Evolutionary conservation across 169 alveolate genomes (phyloP), one percentile per base, ranked within the genome.

Genomic region (Cryptosporidium viatorum): DNA sequence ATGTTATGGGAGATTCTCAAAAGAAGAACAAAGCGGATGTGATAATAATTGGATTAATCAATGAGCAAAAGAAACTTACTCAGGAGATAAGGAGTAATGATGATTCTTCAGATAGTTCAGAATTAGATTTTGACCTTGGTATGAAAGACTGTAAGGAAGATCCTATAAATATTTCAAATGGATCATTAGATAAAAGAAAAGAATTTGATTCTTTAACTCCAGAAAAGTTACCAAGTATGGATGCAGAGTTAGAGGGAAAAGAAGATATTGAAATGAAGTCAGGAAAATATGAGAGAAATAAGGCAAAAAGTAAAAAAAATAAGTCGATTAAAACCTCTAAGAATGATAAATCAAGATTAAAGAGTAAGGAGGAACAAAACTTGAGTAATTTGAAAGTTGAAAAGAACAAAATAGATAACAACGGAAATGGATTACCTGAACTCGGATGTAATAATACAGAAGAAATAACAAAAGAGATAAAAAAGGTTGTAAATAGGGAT

Each of bases 1-100:
- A 71, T 12, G 29, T n/a, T 26, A 29, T 21, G 0, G 67, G 26
- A 50, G 21, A 70, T 12, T 18, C 35, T 9, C 73, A 67, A 67
- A 37, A 48, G 29, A 50, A 80, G 74, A 65, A 45, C 23, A 80
- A 65, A 35, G 89, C 89, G 33, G 89, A 80, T 80, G 74, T 62
- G 6, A 80, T 80, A 10, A 80, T 80, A 23, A 62, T 80, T 33
- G 89, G 89, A 18, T 62, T 80, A n/a, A 35, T 80, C 26, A 80
- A 62, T 80, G 89, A 80, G 7, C 73, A 80, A 26, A 80, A 62
- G 48, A 80, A 62, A 16, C 55, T 65, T 59, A 80, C 80, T 26
- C 89, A 80, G 45, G 75, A 59, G n/a, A 16, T 65, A 8, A 29
- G 3, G 69, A 55, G 37, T 21, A 3, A 16, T 0, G 4, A 55